Base-by-base conservation (phyloP, 2,329 filamentous ascomycete genomes). In the Anisogramma anomala region DNA sequence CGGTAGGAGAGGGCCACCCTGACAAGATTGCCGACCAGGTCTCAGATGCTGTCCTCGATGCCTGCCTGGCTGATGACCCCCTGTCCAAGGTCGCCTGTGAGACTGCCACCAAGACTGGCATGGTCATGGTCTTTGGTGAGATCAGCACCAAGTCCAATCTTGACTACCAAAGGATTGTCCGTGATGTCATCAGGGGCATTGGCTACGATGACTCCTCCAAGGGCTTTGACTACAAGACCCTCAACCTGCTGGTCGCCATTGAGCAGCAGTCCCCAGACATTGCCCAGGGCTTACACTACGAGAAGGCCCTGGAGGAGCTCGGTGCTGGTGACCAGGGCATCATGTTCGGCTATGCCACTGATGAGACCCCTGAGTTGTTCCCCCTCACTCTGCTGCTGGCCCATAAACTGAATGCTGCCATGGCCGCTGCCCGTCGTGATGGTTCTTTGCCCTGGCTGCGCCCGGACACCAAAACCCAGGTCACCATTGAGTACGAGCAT, bases 211-310 rank as follows among this genome's bases (percentile, higher is more conserved):
- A 83, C 68, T 96, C 91, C 42, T 74, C 77, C 58, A 98, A 98
- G 81, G 91, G 91, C 50, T 98, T 98, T 69, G 91, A 98, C 74
- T 94, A 95, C 86, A 96, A 96, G 82, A 98, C 91, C 55, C 89
- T 84, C 74, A 96, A 95, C 74, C 78, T 98, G 60, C 80, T 96
- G 56, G 88, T 96, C 58, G 91, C 89, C 69, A 95, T 98, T 66
- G 91, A 98, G 81, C 79, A 98, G 72, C 91, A 98, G 72, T 96
- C 89, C 47, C 84, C 89, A 59, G 91, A 98, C 68, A 98, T 98
- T 60, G 91, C 91, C 55, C 91, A 96, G 72, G 91, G 91, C 76
- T 85, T 98, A 43, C 86, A 96, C 76, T 94, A 94, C 67, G 91
- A 98, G 53, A 77, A 95, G 74, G 87, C 86, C 54, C 82, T 98